Percentiles rank a stretch among this genome's conserved stretches.
phyloP scores from a whole-genome alignment of 2,329 filamentous ascomycete genomes.

The Cadophora sp. region DNA sequence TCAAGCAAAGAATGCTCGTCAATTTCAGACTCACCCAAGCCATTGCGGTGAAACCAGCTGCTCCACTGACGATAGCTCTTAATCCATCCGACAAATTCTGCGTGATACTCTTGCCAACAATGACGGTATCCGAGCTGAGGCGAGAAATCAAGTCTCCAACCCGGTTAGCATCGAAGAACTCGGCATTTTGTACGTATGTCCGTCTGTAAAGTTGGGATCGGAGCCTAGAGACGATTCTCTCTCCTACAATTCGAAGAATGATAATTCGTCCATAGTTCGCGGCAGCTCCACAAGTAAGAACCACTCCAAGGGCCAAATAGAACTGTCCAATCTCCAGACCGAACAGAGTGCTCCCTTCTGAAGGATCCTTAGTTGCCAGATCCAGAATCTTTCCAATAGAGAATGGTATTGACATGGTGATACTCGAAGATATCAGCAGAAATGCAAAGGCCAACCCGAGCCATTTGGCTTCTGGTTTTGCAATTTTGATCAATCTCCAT shows the following conservation, averaged over 20 bases:
- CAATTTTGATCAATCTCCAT: conserved; percentile 87
- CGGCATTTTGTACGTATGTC: conserved; percentile 96
- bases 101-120: conserved; percentile 98
- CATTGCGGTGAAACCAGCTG: conserved; percentile 91
- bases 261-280: conserved; percentile 96
- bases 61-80: conserved; percentile 86
- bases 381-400: conserved; percentile 97
- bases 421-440: conserved; percentile 85
- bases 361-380: conserved; percentile 77
- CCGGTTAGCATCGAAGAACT: conserved; percentile 98
- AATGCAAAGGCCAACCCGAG: conserved; percentile 82
- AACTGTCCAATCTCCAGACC: conserved; percentile 87
- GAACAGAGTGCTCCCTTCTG: conserved; percentile 75
- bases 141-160: conserved; percentile 96
- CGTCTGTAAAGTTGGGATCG: conserved; percentile 88
- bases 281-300: conserved; percentile 83
- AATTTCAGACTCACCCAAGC: conserved; percentile 92
- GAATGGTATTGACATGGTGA: conserved; percentile 96
- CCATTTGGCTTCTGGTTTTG: conserved; percentile 80
- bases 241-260: conserved; percentile 90
- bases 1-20: conserved; percentile 82
- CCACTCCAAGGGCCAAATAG: conserved; percentile 77
- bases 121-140: conserved; percentile 93
- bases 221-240: conserved; percentile 89
- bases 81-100: conserved; percentile 98